Evolutionary conservation across 495 filamentous ascomycete genomes (phyloP).

Genomic region (Hypoxylon subgilvum): DNA sequence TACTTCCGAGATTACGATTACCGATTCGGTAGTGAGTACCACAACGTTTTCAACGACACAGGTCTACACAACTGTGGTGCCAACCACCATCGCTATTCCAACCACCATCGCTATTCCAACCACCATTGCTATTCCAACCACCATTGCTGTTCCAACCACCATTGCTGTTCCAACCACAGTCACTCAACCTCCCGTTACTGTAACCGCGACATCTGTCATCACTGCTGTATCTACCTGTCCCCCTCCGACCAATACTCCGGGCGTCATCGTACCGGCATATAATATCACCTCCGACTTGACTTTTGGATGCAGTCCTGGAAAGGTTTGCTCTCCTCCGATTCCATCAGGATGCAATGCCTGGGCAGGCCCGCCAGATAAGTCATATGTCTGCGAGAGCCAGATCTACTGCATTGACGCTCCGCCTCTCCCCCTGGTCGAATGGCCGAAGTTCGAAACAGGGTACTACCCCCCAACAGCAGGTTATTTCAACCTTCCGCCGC

Average conservation of each 20-base stretch:
- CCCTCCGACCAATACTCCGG: slow-evolving; percentile 28
- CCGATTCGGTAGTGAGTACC: slow-evolving; percentile 41
- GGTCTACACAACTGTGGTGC: slow-evolving; percentile 32
- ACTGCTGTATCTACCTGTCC: slow-evolving; percentile 42
- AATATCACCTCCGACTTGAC: slow-evolving; percentile 45
- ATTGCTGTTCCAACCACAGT: slow-evolving; percentile 28
- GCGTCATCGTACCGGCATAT: slow-evolving; percentile 16
- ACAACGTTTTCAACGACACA: slow-evolving; percentile 42
- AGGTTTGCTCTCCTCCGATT: slow-evolving; percentile 60
- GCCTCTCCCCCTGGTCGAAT: slow-evolving; percentile 45
- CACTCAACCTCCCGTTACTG: slow-evolving; percentile 39
- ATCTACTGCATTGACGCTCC: slow-evolving; percentile 61
- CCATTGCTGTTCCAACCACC: slow-evolving; percentile 26
- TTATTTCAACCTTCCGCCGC: slow-evolving; percentile 71
- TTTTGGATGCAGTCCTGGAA: slow-evolving; percentile 70
- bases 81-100: slow-evolving; percentile 34
- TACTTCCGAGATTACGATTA: slow-evolving; percentile 35
- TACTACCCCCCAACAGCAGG: slow-evolving; percentile 59
- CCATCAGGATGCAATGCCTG: slow-evolving; percentile 60
- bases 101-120: slow-evolving; percentile 15
- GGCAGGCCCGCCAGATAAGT: slow-evolving; percentile 55
- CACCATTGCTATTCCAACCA: slow-evolving; percentile 40
- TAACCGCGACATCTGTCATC: slow-evolving; percentile 41
- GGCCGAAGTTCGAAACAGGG: slow-evolving; percentile 51
- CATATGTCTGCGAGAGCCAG: slow-evolving; percentile 59